Evolutionary conservation across 305 asterid genomes (phyloP).

Genomic region (Fraxinus nigra): DNA sequence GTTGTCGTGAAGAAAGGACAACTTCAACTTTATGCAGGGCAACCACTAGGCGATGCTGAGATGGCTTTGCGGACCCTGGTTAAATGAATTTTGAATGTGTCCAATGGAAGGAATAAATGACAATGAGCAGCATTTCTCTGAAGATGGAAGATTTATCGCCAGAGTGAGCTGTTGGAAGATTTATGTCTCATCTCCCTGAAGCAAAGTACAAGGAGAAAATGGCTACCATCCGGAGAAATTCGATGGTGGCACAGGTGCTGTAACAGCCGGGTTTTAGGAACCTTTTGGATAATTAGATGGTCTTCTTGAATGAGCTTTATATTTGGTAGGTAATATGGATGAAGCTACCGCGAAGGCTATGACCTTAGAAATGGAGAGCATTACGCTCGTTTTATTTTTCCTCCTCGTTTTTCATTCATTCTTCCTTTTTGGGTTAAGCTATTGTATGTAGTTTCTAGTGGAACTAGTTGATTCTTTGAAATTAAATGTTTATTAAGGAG

Average conservation of each 20-base stretch:
- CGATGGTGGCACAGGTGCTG: neutral
- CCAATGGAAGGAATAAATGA: neutral
- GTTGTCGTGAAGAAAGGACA: conserved; percentile 76
- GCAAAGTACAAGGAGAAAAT: neutral
- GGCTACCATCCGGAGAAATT: neutral
- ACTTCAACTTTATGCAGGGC: conserved; percentile 81
- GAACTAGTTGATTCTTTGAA: neutral
- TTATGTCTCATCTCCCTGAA: neutral
- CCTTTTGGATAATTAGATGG: no score
- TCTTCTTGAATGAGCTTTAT: no score
- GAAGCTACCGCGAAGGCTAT: no score
- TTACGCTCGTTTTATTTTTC: neutral
- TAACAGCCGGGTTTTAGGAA: neutral
- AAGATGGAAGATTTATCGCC: neutral
- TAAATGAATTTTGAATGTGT: neutral
- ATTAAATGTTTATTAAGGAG: neutral
- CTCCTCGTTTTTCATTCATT: neutral
- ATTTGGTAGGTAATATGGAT: no score
- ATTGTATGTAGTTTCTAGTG: neutral
- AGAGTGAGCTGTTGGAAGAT: neutral
- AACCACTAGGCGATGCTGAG: conserved; percentile 79
- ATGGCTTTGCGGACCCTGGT: conserved; percentile 50
- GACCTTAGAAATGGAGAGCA: neutral
- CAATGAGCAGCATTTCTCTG: neutral
- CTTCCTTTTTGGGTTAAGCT: neutral